A percentile compares a stretch with the other conserved stretches of the same genome.
phyloP scores from a whole-genome alignment of 2,329 filamentous ascomycete species.

The Paraconiothyrium brasiliense region DNA sequence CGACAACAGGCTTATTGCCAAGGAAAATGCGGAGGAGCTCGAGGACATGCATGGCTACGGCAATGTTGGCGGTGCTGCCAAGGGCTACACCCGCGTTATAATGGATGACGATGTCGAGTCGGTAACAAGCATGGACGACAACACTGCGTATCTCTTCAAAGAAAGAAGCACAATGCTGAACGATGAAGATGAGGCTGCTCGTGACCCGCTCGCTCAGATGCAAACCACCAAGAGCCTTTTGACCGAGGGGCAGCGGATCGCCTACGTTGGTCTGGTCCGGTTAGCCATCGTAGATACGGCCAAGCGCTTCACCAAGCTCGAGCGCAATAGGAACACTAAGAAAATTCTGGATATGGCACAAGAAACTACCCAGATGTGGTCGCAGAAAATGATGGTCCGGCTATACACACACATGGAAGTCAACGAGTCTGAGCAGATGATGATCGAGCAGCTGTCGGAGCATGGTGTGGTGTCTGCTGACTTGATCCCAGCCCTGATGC shows the following conservation, averaged over 20 bases:
- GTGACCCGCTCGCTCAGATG: conserved; percentile 88
- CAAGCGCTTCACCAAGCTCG: conserved; percentile 70
- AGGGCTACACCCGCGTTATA: conserved; percentile 94
- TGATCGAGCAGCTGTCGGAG: conserved; percentile 96
- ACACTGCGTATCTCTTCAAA: conserved; percentile 95
- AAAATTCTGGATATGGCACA: conserved; percentile 75
- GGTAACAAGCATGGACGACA: conserved; percentile 95
- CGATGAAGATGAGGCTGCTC: conserved; percentile 77
- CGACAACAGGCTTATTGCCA: conserved; percentile 85
- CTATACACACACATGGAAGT: conserved; percentile 98
- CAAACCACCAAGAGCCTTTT: conserved; percentile 94
- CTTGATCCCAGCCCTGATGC: conserved; percentile 85
- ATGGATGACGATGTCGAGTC: conserved; percentile 95
- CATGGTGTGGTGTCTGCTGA: conserved; percentile 89
- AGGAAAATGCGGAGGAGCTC: conserved; percentile 74
- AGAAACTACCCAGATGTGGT: conserved; percentile 92
- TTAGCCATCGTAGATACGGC: conserved; percentile 82
- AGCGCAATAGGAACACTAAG: conserved; percentile 71
- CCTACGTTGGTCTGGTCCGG: conserved; percentile 90
- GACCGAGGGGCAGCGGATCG: conserved; percentile 94
- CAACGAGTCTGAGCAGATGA: conserved; percentile 87
- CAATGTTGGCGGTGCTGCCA: conserved; percentile 86
- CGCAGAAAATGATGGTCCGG: conserved; percentile 97
- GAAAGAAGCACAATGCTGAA: conserved; percentile 69
- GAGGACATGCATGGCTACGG: conserved; percentile 77